Conservation (phyloP, 257 asterid genomes). For the Fraxinus americana region DNA sequence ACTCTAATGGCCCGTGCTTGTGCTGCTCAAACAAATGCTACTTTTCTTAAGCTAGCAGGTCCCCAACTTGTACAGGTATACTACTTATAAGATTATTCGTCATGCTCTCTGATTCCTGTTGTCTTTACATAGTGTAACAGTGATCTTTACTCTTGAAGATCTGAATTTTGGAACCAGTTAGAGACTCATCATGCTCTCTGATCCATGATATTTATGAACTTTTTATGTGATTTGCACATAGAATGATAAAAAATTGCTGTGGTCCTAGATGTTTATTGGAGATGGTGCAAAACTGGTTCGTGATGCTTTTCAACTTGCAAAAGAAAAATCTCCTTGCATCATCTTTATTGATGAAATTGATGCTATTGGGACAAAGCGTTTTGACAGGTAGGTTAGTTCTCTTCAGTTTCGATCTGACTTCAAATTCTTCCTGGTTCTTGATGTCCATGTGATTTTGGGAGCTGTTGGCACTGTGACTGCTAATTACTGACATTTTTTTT, state of each 20-base stretch:
- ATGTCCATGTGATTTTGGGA: not conserved
- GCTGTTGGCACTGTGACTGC: not conserved
- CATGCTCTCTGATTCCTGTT: slow-evolving; percentile 16
- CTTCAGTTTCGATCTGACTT: not conserved
- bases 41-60: slow-evolving; percentile 76
- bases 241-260: slow-evolving; percentile 16
- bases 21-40: slow-evolving; percentile 83
- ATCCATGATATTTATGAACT: not conserved
- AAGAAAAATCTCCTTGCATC: slow-evolving; percentile 80
- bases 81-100: not conserved
- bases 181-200: slow-evolving; percentile 1
- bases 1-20: slow-evolving; percentile 83
- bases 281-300: slow-evolving; percentile 88
- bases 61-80: slow-evolving; percentile 80
- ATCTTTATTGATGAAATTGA: slow-evolving; percentile 80
- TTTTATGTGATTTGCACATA: not conserved
- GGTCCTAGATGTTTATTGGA: slow-evolving; percentile 79
- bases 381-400: slow-evolving; percentile 53
- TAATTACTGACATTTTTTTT: not conserved
- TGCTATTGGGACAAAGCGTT: slow-evolving; percentile 83
- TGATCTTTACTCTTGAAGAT: slow-evolving; percentile 12
- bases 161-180: slow-evolving; percentile 15
- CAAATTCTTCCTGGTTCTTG: not conserved
- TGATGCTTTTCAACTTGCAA: slow-evolving; percentile 75
- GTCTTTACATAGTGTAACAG: slow-evolving; percentile 12